A percentile compares a stretch with the other conserved stretches of the same genome.
Evolutionary conservation across 257 asterid species (phyloP).

Genomic region (Craterostigma plantagineum): DNA sequence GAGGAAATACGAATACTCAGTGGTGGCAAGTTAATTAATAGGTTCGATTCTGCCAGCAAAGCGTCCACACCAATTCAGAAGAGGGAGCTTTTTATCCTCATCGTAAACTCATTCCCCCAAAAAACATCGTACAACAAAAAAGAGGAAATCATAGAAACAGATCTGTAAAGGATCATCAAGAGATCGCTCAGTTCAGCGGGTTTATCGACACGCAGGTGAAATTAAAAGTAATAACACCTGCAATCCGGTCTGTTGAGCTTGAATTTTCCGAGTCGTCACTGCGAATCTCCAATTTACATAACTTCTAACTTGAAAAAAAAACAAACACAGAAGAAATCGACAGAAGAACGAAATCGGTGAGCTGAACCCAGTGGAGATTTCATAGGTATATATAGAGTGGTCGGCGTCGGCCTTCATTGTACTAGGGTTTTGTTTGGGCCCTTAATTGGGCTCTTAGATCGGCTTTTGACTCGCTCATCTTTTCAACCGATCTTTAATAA

Average conservation of each 20-base stretch:
- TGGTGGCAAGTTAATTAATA: conserved; percentile 24
- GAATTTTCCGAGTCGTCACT: conserved; percentile 53
- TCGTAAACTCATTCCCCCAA: conserved; percentile 15
- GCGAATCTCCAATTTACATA: conserved; percentile 14
- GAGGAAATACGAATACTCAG: conserved; percentile 23
- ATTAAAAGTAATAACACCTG: conserved; percentile 24
- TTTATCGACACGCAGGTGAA: conserved; percentile 46
- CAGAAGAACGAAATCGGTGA: not conserved
- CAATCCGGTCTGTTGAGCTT: conserved; percentile 95
- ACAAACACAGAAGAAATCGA: not conserved
- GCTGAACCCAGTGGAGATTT: not conserved
- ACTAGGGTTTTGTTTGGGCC: no score
- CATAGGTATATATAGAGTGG: no score
- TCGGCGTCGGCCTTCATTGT: no score
- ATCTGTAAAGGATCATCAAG: not conserved
- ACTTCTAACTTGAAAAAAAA: not conserved
- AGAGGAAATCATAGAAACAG: not conserved
- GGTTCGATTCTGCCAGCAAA: conserved; percentile 96
- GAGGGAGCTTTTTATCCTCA: conserved; percentile 94
- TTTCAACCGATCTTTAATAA: no score
- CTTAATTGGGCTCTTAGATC: no score
- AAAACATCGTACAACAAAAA: not conserved
- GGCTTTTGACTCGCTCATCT: no score
- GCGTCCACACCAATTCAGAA: conserved; percentile 56
- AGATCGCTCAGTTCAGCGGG: conserved; percentile 96